Conservation (phyloP, 2,329 filamentous ascomycete genomes). For the Verticillium albo-atrum region DNA sequence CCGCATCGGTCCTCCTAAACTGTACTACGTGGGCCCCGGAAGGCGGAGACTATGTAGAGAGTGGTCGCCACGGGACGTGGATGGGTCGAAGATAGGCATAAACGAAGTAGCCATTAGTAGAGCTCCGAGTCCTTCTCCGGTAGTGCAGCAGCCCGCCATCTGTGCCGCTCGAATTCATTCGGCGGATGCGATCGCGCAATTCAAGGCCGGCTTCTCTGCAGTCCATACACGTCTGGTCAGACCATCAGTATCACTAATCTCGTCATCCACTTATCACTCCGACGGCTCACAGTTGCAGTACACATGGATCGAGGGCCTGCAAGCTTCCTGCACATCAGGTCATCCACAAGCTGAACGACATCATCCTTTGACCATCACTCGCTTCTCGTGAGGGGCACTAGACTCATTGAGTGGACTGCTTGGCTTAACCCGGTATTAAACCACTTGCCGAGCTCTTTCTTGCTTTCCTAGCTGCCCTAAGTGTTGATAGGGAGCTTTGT, state of each 20-base stretch:
- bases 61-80: no score
- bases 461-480: constrained; percentile 61
- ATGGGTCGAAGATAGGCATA: no score
- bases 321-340: constrained; percentile 66
- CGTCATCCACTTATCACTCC: no score
- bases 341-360: constrained; percentile 56
- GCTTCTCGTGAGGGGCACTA: constrained; percentile 66
- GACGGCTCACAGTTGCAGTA: no score
- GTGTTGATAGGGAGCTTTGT: constrained; percentile 69
- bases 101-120: no score
- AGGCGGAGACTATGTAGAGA: background rate
- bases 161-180: no score
- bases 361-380: constrained; percentile 57
- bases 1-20: background rate
- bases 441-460: constrained; percentile 71
- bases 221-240: no score
- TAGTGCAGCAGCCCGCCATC: no score
- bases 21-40: background rate
- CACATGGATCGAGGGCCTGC: constrained; percentile 61
- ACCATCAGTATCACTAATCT: no score
- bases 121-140: no score
- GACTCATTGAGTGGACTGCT: constrained; percentile 66
- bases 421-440: constrained; percentile 76
- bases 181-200: no score
- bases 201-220: no score